A percentile compares a stretch with the other conserved stretches of the same genome.
phyloP scores from a whole-genome alignment of 192 early-diverging fungal species.

The Bifiguratus adelaidae region DNA sequence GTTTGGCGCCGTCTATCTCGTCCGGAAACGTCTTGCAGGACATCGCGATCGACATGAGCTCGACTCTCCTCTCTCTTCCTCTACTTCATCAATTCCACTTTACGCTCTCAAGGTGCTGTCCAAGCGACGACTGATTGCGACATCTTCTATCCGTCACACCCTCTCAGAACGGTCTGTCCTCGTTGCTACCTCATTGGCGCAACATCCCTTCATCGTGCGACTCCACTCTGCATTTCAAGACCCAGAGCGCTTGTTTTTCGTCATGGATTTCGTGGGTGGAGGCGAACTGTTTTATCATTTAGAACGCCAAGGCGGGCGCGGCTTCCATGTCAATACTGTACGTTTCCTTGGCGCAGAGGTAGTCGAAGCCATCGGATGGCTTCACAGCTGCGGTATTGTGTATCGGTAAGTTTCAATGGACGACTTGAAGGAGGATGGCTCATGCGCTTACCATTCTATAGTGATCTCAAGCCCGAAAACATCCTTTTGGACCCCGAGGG shows the following conservation, averaged over 20 bases:
- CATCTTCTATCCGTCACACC: conserved; percentile 91
- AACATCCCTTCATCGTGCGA: conserved; percentile 91
- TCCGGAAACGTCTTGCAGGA: too few species aligned
- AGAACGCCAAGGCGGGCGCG: too few species aligned
- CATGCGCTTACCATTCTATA: too few species aligned
- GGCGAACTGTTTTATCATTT: conserved; percentile 98
- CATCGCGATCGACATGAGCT: too few species aligned
- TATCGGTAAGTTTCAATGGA: too few species aligned
- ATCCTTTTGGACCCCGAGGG: conserved; percentile 89
- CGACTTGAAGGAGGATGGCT: too few species aligned
- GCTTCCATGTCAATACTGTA: conserved; percentile 78
- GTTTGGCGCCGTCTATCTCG: too few species aligned
- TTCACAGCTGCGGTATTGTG: conserved; percentile 87
- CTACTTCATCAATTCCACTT: too few species aligned
- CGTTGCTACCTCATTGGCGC: too few species aligned
- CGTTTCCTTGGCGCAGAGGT: conserved; percentile 94
- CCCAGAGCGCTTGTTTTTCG: conserved; percentile 89
- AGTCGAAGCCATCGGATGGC: conserved; percentile 78
- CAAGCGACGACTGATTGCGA: conserved; percentile 90
- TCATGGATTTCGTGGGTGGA: conserved; percentile 91
- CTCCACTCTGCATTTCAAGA: conserved; percentile 94
- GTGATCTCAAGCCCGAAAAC: conserved; percentile 92
- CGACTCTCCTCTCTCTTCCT: too few species aligned
- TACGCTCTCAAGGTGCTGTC: conserved; percentile 96
- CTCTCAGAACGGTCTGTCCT: conserved; percentile 88